These are phyloP conservation scores for Emmonsia crescens DNA, from an alignment of 2,329 filamentous ascomycete genomes.

Conservation along the genomic window DNA sequence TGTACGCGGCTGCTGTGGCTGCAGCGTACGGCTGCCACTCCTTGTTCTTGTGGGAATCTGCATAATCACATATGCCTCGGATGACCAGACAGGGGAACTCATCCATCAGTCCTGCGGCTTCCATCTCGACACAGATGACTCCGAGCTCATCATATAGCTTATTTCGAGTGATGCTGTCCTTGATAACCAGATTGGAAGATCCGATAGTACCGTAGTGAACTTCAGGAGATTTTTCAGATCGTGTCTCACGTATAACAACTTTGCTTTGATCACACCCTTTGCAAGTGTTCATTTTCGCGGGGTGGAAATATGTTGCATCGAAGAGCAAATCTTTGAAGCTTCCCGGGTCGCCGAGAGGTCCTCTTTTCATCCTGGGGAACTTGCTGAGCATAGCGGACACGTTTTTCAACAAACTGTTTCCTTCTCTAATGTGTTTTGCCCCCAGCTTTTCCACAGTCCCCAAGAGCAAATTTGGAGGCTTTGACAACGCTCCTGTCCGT, in stretches of 20 bases:
- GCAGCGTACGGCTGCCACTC: slow-evolving; percentile 21
- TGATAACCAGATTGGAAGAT: slow-evolving; percentile 7
- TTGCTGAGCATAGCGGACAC: not conserved
- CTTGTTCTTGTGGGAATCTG: slow-evolving; percentile 16
- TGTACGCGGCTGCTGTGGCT: slow-evolving; percentile 6
- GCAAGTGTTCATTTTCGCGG: not conserved
- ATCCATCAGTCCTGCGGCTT: slow-evolving; percentile 9
- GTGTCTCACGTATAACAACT: not conserved
- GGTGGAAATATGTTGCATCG: not conserved
- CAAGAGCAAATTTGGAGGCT: not conserved
- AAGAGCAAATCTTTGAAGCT: not conserved
- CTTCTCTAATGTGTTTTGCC: not conserved
- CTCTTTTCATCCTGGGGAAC: not conserved
- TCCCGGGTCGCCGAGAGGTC: not conserved
- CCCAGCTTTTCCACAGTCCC: not conserved
- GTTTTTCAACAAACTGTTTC: not conserved
- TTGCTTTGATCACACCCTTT: not conserved
- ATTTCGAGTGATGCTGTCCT: slow-evolving; percentile 10
- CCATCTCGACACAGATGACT: slow-evolving; percentile 4
- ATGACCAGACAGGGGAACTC: slow-evolving; percentile 28
- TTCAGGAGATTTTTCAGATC: not conserved
- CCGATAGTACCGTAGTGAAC: slow-evolving; percentile 8
- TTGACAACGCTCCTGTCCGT: not conserved
- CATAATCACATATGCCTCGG: slow-evolving; percentile 16
- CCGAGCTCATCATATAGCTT: slow-evolving; percentile 2